Conservation (phyloP, 2,329 filamentous ascomycete genomes). For the Dothideomycetes sp. region DNA sequence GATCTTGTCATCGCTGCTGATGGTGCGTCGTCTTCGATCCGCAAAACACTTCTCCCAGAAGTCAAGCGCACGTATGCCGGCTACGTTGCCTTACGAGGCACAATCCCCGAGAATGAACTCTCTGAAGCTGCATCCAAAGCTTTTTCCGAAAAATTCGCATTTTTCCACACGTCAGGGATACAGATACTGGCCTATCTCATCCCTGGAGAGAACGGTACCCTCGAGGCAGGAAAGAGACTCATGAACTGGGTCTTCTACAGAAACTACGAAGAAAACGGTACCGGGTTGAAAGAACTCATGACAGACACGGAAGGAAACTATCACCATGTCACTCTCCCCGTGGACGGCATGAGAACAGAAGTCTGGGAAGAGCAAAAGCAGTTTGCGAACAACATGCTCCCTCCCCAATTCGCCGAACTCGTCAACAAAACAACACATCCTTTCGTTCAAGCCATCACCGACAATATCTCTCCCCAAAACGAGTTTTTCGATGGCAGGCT, state of each 20-base stretch:
- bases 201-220: slow-evolving; percentile 33
- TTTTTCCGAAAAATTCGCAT: slow-evolving; percentile 33
- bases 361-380: slow-evolving; percentile 32
- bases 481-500: slow-evolving; percentile 34
- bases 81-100: slow-evolving; percentile 26
- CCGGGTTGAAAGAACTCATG: slow-evolving; percentile 34
- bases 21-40: slow-evolving; percentile 26
- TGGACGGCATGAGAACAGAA: slow-evolving; percentile 30
- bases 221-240: slow-evolving; percentile 32
- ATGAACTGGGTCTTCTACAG: slow-evolving; percentile 43
- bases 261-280: slow-evolving; percentile 32
- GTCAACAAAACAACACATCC: slow-evolving; percentile 33
- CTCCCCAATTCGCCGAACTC: slow-evolving; percentile 35
- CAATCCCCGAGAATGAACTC: slow-evolving; percentile 26
- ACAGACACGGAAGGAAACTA: slow-evolving; percentile 34
- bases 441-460: slow-evolving; percentile 39
- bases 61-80: slow-evolving; percentile 25
- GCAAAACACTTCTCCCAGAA: slow-evolving; percentile 20
- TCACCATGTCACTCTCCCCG: slow-evolving; percentile 37
- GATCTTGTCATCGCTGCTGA: slow-evolving; percentile 39
- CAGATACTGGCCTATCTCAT: slow-evolving; percentile 38
- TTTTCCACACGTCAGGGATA: slow-evolving; percentile 30
- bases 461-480: slow-evolving; percentile 31
- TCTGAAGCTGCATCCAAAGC: slow-evolving; percentile 23
- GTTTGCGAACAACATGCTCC: slow-evolving; percentile 26